Base-by-base conservation (phyloP, 306 rosid genomes). In the Cicer judaicum region DNA sequence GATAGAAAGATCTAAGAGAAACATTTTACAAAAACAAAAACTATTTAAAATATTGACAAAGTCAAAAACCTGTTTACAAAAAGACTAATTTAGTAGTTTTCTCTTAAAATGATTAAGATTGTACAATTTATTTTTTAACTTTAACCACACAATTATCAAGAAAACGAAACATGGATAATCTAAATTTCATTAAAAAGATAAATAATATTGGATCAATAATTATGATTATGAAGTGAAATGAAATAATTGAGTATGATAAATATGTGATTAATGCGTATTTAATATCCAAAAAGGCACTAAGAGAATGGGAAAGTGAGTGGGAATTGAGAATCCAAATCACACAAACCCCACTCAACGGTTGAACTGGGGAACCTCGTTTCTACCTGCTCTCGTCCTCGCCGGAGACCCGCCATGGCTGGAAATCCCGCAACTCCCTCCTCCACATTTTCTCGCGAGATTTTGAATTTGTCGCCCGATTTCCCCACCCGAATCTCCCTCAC, bases 401-500 rank as follows among this genome's bases (percentile, higher is more conserved):
- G 80, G 76, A 63, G 78, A 70, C 36, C 87, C 46, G 3, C 69
- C 79, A 84, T 80, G 87, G 81, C 78, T 43, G 85, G 78, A 15
- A 78, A 41, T 16, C 21, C 73, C 38, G 8, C 78, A 7, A 2
- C 77, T 19, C n/a, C 64, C 7, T 29, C 88, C 11, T 60, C 82
- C 15, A 39, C 63, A 10, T 52, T 41, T 13, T 67, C 86, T 73
- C 84, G 24, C 78, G 50, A 64, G 12, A 77, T 70, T 14, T 75
- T 70, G 12, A 39, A 62, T 64, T 84, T 90, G 87, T 87, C 92
- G 0, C 83, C 87, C 43, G 96, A 92, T 81, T 74, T 16, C 14
- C 97, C 96, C 7, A 64, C 82, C 1, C 50, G 39, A 38, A 68
- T 82, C n/a, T 4, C 64, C 7, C 93, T 94, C 69, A 83, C 85